Evolutionary conservation across 2,329 filamentous ascomycete genomes (phyloP), one percentile per base, ranked within the genome.

Genomic region (Phialophora tarda): DNA sequence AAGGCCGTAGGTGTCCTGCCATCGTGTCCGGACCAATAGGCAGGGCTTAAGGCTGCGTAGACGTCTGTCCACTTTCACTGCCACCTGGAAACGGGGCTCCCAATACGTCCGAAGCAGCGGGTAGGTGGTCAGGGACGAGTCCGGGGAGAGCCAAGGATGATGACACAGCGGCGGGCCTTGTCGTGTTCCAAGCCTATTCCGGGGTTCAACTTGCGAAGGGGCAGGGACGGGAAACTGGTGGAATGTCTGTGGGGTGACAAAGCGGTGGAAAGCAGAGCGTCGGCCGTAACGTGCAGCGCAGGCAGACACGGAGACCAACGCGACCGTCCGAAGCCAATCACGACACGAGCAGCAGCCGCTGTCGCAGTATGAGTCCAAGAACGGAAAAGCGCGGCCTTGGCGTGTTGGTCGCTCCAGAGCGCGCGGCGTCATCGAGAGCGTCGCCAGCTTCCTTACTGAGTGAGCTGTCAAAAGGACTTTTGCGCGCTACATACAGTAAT

Each of bases 141-240:
- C 26, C n/a, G 21, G 26, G 57, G 12, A 26, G 41, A n/a, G 3
- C 6, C 26, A 26, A 32, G 41, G 24, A n/a, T 30, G 48, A 51
- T 28, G 48, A 51, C 21, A 26, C 24, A 11, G 48, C 23, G 14
- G 24, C 38, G 38, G 38, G 38, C 24, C 48, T 51, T 51, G 48
- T 59, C 57, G 57, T 59, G 38, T 14, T 21, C 41, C 28, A 59
- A 47, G 30, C 57, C 57, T 21, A 28, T 59, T 59, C 14, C 7
- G 48, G 24, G 14, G 21, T 12, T 28, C 41, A 30, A 28, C 23
- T 14, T 59, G n/a, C 34, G 21, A 56, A 30, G 24, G 10, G 14
- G 23, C 26, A n/a, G n/a, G n/a, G 24, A n/a, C 28, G 38, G 17
- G 4, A 51, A 14, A 28, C 23, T 51, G 48, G 48, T 51, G 3